These are phyloP conservation scores for Ogataea angusta DNA, from an alignment of 805 yeast species.

Conservation along the genomic window DNA sequence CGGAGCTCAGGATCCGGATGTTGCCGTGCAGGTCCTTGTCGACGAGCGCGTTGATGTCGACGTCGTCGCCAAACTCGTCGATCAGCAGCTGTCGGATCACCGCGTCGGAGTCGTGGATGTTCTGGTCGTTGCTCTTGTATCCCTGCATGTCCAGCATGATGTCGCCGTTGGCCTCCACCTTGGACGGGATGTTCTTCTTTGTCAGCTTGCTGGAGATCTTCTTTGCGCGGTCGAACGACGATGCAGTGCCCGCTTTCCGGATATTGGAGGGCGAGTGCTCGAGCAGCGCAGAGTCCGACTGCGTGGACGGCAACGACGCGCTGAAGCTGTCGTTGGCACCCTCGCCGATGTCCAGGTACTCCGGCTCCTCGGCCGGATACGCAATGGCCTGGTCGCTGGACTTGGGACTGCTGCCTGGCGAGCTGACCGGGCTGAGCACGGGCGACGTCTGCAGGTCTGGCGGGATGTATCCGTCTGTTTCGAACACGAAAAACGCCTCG, in stretches of 20 bases:
- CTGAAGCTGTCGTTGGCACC: conserved; percentile 22
- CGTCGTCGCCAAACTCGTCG: conserved; percentile 66
- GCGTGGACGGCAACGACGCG: conserved; percentile 8
- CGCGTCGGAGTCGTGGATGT: conserved; percentile 72
- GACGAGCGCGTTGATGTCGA: conserved; percentile 43
- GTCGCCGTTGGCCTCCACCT: conserved; percentile 85
- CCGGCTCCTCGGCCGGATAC: conserved; percentile 44
- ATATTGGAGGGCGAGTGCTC: conserved; percentile 23
- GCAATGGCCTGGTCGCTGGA: conserved; percentile 15
- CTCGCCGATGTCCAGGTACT: conserved; percentile 45
- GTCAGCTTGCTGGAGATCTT: conserved; percentile 63
- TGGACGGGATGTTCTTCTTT: conserved; percentile 79
- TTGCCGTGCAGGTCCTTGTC: conserved; percentile 66
- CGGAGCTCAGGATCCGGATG: conserved; percentile 46
- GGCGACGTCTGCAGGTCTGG: conserved; percentile 82
- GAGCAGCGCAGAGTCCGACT: conserved; percentile 13
- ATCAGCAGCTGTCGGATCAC: conserved; percentile 66
- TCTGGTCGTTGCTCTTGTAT: conserved; percentile 81
- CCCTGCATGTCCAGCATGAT: conserved; percentile 92
- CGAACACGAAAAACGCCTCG: conserved; percentile 96
- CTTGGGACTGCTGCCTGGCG: conserved; percentile 47
- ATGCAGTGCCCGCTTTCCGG: conserved; percentile 13
- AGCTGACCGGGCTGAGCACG: conserved; percentile 61
- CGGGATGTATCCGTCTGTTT: conserved; percentile 73
- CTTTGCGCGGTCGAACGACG: conserved; percentile 50